Conservation (phyloP, 768 basidiomycete genomes). For the Psilocybe cyanescens region DNA sequence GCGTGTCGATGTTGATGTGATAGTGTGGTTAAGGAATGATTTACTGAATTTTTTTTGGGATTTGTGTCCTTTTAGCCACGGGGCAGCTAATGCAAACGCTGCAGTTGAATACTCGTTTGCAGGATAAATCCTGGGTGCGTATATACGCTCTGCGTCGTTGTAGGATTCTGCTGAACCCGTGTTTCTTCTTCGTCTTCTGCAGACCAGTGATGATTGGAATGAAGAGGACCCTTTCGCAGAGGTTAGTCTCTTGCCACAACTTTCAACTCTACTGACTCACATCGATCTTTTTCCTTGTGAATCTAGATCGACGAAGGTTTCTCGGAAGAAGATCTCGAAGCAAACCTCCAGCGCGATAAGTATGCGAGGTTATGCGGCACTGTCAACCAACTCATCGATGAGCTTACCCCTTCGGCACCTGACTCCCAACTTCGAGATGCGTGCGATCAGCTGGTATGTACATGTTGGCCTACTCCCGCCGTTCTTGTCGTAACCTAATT, state of each 20-base stretch:
- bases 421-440: constrained; percentile 84
- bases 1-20: background rate
- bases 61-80: constrained; percentile 35
- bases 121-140: constrained; percentile 88
- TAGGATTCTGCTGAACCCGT: background rate
- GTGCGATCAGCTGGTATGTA: constrained; percentile 83
- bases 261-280: background rate
- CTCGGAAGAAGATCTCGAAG: constrained; percentile 88
- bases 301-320: constrained; percentile 89
- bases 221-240: constrained; percentile 98
- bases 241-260: constrained; percentile 39
- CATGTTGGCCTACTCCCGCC: background rate
- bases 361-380: constrained; percentile 82
- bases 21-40: background rate
- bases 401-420: constrained; percentile 78
- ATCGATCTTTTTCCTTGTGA: background rate
- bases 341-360: constrained; percentile 93
- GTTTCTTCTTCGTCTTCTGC: constrained; percentile 4
- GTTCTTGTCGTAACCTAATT: background rate
- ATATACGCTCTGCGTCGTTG: background rate
- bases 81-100: constrained; percentile 74
- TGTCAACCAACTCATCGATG: constrained; percentile 86
- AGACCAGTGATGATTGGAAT: constrained; percentile 82
- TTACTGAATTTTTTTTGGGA: background rate
- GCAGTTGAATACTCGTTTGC: constrained; percentile 83